A percentile compares a stretch with the other conserved stretches of the same genome.
Conservation (phyloP, 139 green algal species). For the Chlorella sorokiniana region DNA sequence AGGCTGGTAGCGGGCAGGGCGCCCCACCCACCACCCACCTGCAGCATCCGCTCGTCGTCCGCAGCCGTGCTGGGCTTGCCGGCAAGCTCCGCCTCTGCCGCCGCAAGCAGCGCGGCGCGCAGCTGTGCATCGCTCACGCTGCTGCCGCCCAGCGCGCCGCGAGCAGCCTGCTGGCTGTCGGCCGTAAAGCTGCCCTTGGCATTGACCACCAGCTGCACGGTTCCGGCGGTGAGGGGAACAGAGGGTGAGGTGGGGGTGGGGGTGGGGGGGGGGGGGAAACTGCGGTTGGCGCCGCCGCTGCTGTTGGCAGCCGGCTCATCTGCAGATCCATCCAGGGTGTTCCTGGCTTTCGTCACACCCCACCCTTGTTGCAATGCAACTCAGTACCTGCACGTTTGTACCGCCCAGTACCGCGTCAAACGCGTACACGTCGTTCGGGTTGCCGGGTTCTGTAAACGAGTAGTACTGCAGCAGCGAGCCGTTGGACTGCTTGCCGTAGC, state of each 20-base stretch:
- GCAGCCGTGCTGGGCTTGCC: conserved; percentile 28
- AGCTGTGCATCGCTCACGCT: not conserved
- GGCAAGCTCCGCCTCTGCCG: conserved; percentile 28
- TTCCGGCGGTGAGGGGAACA: not conserved
- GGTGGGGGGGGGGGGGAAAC: too few species aligned
- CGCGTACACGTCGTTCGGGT: conserved; percentile 49
- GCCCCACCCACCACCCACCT: not conserved
- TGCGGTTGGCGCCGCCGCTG: too few species aligned
- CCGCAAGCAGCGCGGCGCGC: not conserved
- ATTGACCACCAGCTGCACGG: conserved; percentile 20
- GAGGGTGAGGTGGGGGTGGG: not conserved
- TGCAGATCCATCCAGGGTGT: too few species aligned
- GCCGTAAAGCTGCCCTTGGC: conserved; percentile 37
- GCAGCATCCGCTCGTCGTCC: conserved; percentile 38
- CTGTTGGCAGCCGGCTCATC: too few species aligned
- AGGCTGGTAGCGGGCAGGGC: not conserved
- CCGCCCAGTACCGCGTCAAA: conserved; percentile 3
- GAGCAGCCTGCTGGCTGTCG: conserved; percentile 22
- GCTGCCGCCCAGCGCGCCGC: not conserved
- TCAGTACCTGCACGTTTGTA: not conserved
- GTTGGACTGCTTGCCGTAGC: conserved; percentile 57
- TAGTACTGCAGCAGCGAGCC: conserved; percentile 67
- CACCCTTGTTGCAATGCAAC: not conserved
- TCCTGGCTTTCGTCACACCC: too few species aligned
- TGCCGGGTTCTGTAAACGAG: conserved; percentile 55